phyloP scores from a whole-genome alignment of 768 basidiomycete genomes.

The Leccinum fibrillosum region DNA sequence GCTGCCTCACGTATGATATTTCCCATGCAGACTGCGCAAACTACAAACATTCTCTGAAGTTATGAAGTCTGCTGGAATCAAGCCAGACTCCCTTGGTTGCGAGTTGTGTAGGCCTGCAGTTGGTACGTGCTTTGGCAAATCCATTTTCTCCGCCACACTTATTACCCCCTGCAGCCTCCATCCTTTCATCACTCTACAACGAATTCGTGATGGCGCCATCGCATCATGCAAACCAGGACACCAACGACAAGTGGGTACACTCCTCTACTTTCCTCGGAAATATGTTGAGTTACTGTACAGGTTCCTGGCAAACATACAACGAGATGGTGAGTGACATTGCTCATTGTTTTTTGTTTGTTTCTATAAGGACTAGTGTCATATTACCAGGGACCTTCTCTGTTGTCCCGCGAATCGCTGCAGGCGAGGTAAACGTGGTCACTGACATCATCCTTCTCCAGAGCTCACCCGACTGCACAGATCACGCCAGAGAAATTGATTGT shows the following conservation, averaged over 20 bases:
- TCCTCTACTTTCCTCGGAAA: not conserved
- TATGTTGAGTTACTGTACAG: constrained; percentile 15
- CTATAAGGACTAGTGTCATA: not conserved
- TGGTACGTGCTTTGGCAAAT: constrained; percentile 31
- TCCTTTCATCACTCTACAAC: constrained; percentile 53
- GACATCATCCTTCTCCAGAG: not conserved
- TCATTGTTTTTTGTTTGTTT: not conserved
- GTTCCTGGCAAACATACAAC: constrained; percentile 70
- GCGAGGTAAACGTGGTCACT: constrained; percentile 41
- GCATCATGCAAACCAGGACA: constrained; percentile 70
- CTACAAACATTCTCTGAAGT: constrained; percentile 54
- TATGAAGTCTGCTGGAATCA: constrained; percentile 47
- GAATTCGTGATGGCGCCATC: constrained; percentile 60
- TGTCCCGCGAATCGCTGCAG: constrained; percentile 67
- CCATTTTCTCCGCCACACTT: not conserved
- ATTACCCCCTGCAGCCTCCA: constrained; percentile 22
- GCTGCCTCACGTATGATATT: not conserved
- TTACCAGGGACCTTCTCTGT: constrained; percentile 59
- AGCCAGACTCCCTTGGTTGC: constrained; percentile 55
- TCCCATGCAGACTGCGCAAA: constrained; percentile 46
- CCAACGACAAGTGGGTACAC: constrained; percentile 50
- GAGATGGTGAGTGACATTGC: constrained; percentile 42
- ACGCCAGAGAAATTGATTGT: constrained; percentile 65
- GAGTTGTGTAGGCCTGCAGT: constrained; percentile 73
- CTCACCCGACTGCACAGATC: constrained; percentile 26